These are phyloP conservation scores for Rhizophagus prolifer DNA, from an alignment of 192 early-diverging fungal genomes.

Conservation along the genomic window DNA sequence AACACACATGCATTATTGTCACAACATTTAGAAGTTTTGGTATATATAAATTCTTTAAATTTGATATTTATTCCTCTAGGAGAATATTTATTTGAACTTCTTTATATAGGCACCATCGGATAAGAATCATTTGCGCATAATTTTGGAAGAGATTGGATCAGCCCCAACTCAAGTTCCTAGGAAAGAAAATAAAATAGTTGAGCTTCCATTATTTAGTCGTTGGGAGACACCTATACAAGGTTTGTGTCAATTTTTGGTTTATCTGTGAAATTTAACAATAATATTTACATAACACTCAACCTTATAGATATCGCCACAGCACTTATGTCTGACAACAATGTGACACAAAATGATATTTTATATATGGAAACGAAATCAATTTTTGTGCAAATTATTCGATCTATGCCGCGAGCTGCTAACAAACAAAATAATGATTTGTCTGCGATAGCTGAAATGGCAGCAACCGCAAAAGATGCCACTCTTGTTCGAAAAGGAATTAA, in stretches of 20 bases:
- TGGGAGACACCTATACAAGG: slow-evolving; percentile 84
- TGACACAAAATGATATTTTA: slow-evolving; percentile 90
- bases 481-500: slow-evolving; percentile 94
- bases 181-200: slow-evolving; percentile 72
- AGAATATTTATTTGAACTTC: not conserved
- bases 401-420: slow-evolving; percentile 69
- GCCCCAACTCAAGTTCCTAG: slow-evolving; percentile 76
- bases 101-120: slow-evolving; percentile 59
- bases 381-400: slow-evolving; percentile 90
- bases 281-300: not conserved
- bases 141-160: slow-evolving; percentile 75
- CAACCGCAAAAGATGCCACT: slow-evolving; percentile 81
- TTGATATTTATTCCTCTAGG: not conserved
- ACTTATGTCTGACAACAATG: slow-evolving; percentile 78
- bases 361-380: slow-evolving; percentile 96
- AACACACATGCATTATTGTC: no score
- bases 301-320: slow-evolving; percentile 51
- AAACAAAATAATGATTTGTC: slow-evolving; percentile 59
- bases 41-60: not conserved
- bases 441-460: slow-evolving; percentile 79
- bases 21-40: slow-evolving; percentile 77
- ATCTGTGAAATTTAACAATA: not conserved
- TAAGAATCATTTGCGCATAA: slow-evolving; percentile 77
- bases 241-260: not conserved
- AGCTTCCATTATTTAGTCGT: slow-evolving; percentile 75